These are phyloP conservation scores for Neonectria faginata DNA, from an alignment of 2,329 filamentous ascomycete species.

Conservation along the genomic window DNA sequence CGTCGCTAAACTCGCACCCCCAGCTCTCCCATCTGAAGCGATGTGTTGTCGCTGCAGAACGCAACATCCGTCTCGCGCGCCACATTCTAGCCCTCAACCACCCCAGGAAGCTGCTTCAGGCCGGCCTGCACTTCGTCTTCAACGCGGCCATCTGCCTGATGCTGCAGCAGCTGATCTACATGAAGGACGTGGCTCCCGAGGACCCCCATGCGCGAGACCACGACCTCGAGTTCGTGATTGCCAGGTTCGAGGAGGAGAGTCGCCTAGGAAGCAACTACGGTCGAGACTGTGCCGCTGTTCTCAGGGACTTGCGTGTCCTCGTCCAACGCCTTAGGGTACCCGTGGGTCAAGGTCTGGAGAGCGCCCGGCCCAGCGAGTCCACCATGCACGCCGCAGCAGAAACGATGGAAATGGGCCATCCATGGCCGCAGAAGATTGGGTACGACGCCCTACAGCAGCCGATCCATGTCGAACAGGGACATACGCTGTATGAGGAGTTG, in stretches of 20 bases:
- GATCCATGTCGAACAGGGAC: conserved; percentile 47
- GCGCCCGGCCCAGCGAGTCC: conserved; percentile 16
- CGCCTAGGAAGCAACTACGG: conserved; percentile 54
- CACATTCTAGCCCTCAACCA: conserved; percentile 53
- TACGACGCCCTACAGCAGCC: conserved; percentile 39
- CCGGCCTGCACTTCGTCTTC: conserved; percentile 62
- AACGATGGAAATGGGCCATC: conserved; percentile 39
- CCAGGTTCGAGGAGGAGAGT: conserved; percentile 56
- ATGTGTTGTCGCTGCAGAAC: conserved; percentile 59
- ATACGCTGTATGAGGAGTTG: conserved; percentile 52
- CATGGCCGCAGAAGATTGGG: conserved; percentile 37
- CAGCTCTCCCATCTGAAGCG: conserved; percentile 49
- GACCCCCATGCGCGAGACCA: conserved; percentile 39
- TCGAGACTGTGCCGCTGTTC: conserved; percentile 52
- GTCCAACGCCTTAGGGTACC: conserved; percentile 50
- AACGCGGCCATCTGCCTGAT: conserved; percentile 62
- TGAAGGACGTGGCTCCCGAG: conserved; percentile 44
- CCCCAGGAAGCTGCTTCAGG: conserved; percentile 56
- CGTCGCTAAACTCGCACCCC: conserved; percentile 39
- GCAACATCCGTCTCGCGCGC: conserved; percentile 59
- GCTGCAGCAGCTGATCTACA: conserved; percentile 57
- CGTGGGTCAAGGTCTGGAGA: conserved; percentile 22
- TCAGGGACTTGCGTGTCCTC: conserved; percentile 53
- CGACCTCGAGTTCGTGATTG: conserved; percentile 56
- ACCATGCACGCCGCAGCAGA: conserved; percentile 36